Percentiles rank a stretch among this genome's conserved stretches.
These are phyloP conservation scores for Calonectria multiphialidica DNA, from an alignment of 2,329 filamentous ascomycete species.

Conservation along the genomic window DNA sequence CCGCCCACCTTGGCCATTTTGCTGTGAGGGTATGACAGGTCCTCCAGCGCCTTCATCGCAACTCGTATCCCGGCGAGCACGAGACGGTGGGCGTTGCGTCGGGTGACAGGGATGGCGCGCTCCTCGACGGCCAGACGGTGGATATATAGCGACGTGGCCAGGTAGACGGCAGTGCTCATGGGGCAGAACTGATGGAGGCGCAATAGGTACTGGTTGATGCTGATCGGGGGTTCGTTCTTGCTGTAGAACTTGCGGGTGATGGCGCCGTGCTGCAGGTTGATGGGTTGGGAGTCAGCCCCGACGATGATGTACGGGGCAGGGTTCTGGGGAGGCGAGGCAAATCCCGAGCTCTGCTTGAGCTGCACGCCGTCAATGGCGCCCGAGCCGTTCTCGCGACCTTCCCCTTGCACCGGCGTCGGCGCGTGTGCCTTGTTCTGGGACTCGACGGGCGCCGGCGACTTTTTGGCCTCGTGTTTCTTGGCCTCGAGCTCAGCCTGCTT, in stretches of 20 bases:
- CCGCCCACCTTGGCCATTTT: constrained; percentile 90
- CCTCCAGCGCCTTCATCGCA: constrained; percentile 95
- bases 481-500: constrained; percentile 53
- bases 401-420: constrained; percentile 1
- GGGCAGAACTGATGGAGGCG: constrained; percentile 93
- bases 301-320: constrained; percentile 70
- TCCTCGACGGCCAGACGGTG: constrained; percentile 84
- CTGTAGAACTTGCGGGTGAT: constrained; percentile 95
- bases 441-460: not conserved
- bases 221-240: constrained; percentile 86
- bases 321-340: constrained; percentile 40
- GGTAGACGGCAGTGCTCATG: constrained; percentile 92
- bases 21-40: constrained; percentile 86
- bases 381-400: constrained; percentile 16
- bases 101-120: constrained; percentile 82
- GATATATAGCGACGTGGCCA: constrained; percentile 90
- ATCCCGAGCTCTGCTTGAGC: constrained; percentile 55
- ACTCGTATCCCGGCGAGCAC: constrained; percentile 87
- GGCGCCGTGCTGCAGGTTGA: constrained; percentile 83
- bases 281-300: constrained; percentile 77
- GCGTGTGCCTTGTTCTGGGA: constrained; percentile 11
- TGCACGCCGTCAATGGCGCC: constrained; percentile 67
- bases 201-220: constrained; percentile 85
- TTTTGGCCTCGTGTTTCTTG: constrained; percentile 37
- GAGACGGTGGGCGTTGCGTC: constrained; percentile 87